These are phyloP conservation scores for Tetramitus jugosus DNA, from an alignment of 208 protist genomes.

Conservation along the genomic window DNA sequence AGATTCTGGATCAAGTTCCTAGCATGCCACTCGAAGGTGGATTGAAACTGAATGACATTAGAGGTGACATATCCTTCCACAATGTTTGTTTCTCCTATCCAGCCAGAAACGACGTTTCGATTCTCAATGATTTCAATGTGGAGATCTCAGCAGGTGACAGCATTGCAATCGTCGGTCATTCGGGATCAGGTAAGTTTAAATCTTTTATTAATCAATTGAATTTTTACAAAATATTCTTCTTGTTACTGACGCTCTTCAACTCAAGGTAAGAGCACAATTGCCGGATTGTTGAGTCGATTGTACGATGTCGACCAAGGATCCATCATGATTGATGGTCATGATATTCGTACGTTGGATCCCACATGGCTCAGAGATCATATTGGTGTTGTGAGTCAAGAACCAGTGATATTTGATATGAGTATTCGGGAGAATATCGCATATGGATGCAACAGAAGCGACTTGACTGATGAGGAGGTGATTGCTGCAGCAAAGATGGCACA, in stretches of 20 bases:
- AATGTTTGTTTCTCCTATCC: conserved; percentile 66
- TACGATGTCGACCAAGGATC: conserved; percentile 56
- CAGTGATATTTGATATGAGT: conserved; percentile 5
- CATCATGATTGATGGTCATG: conserved; percentile 5
- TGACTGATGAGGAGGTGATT: conserved; percentile 18
- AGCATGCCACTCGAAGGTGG: neutral
- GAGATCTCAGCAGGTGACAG: conserved; percentile 54
- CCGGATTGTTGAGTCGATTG: conserved; percentile 61
- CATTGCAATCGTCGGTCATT: conserved; percentile 60
- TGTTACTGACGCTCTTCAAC: too few species aligned
- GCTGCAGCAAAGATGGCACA: conserved; percentile 1
- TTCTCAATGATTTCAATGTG: conserved; percentile 61
- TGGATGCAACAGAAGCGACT: neutral
- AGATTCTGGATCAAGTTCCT: conserved; percentile 2
- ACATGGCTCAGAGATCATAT: neutral
- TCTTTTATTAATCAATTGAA: too few species aligned
- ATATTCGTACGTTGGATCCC: neutral
- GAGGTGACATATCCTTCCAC: conserved; percentile 48
- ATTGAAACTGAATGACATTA: conserved; percentile 24
- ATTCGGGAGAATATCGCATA: conserved; percentile 19
- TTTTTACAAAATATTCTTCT: too few species aligned
- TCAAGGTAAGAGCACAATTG: conserved; percentile 70
- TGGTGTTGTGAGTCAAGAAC: conserved; percentile 22
- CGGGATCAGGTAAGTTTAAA: conserved; percentile 50
- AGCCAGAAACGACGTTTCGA: conserved; percentile 49